Conservation (phyloP, 345 rosid genomes). For the Arabidopsis thaliana region DNA sequence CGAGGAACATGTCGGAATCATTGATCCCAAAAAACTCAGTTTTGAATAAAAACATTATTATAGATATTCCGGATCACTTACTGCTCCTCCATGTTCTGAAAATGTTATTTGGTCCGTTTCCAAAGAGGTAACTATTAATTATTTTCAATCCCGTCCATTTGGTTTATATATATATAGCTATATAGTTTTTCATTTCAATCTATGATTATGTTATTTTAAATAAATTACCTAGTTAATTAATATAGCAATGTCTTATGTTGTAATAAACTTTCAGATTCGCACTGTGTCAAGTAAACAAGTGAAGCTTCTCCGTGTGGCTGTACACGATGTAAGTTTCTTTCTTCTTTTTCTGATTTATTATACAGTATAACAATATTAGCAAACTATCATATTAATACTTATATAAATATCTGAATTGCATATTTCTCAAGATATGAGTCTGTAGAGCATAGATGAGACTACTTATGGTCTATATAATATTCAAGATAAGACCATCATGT, state of each 20-base stretch:
- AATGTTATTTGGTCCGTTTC: slow-evolving; percentile 70
- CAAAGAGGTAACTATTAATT: slow-evolving; percentile 49
- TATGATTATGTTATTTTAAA: neutral
- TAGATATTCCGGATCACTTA: slow-evolving; percentile 86
- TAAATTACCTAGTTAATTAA: neutral
- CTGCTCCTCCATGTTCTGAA: slow-evolving; percentile 79
- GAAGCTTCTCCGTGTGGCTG: slow-evolving; percentile 72
- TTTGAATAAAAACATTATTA: slow-evolving; percentile 59
- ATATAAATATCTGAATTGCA: neutral
- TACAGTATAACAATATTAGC: slow-evolving; percentile 5
- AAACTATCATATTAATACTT: neutral
- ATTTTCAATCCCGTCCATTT: neutral
- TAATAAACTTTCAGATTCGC: slow-evolving; percentile 51
- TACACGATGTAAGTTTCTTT: slow-evolving; percentile 63
- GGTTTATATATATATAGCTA: neutral
- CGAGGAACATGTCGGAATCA: slow-evolving; percentile 49
- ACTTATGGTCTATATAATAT: neutral
- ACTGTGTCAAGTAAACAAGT: slow-evolving; percentile 66
- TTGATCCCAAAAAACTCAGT: slow-evolving; percentile 54
- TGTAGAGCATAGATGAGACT: neutral
- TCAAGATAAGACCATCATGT: neutral
- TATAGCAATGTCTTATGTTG: slow-evolving; percentile 7
- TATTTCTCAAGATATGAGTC: neutral
- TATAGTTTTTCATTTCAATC: neutral
- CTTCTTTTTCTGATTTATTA: neutral